Evolutionary conservation across 495 filamentous ascomycete species (phyloP).

Genomic region (Talaromyces stipitatus): DNA sequence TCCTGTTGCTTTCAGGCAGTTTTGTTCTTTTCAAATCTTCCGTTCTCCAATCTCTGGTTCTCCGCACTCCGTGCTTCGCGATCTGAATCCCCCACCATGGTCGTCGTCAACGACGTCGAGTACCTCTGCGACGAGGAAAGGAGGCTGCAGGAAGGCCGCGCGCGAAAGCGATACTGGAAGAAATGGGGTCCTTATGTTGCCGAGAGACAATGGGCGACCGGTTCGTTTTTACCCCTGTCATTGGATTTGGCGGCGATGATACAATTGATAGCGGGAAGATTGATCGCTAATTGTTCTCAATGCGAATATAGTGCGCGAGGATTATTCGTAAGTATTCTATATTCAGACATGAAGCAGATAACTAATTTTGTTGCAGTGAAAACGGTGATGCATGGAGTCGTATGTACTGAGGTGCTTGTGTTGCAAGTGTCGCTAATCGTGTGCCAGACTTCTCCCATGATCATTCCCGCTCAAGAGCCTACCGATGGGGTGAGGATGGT

Average conservation of each 20-base stretch:
- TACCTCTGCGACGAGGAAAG: slow-evolving; percentile 83
- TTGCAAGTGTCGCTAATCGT: background rate
- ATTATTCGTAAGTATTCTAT: slow-evolving; percentile 65
- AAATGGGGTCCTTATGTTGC: slow-evolving; percentile 67
- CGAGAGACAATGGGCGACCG: slow-evolving; percentile 84
- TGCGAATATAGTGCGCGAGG: slow-evolving; percentile 69
- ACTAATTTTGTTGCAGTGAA: slow-evolving; percentile 21
- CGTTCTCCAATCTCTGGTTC: no score
- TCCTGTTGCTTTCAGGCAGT: no score
- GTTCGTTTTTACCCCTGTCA: slow-evolving; percentile 31
- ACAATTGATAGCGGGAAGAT: background rate
- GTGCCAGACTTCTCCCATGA: slow-evolving; percentile 82
- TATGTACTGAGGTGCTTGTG: slow-evolving; percentile 36
- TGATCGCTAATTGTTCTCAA: background rate
- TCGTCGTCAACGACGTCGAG: slow-evolving; percentile 75
- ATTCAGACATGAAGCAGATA: slow-evolving; percentile 1
- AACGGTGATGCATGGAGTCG: slow-evolving; percentile 96
- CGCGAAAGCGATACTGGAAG: slow-evolving; percentile 85
- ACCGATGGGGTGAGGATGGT: slow-evolving; percentile 93
- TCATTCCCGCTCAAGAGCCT: slow-evolving; percentile 77
- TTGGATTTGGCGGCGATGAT: background rate
- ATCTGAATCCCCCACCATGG: slow-evolving; percentile 47
- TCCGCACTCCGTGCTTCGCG: background rate
- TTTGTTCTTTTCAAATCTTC: no score
- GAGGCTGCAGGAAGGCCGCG: slow-evolving; percentile 75